Percentiles rank a stretch among this genome's conserved stretches.
These are phyloP conservation scores for Seiridium unicorne DNA, from an alignment of 2,329 filamentous ascomycete species.

Conservation along the genomic window DNA sequence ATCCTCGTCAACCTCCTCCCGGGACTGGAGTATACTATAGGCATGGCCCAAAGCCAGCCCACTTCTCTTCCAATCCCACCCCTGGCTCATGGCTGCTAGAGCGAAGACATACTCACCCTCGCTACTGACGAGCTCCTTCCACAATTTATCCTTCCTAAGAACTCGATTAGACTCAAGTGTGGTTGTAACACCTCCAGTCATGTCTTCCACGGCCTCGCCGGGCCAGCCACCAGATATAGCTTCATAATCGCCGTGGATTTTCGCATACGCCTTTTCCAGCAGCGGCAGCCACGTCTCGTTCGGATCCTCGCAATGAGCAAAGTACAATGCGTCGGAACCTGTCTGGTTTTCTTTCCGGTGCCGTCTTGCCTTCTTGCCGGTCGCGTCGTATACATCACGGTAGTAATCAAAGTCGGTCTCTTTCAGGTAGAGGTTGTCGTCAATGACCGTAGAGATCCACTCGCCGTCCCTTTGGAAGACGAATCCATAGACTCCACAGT, in stretches of 20 bases:
- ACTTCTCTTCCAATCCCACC: constrained; percentile 29
- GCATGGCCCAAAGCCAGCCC: constrained; percentile 46
- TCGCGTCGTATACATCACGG: constrained; percentile 33
- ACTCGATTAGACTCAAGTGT: constrained; percentile 56
- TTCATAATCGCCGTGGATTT: constrained; percentile 70
- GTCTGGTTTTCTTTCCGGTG: constrained; percentile 64
- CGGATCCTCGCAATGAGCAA: constrained; percentile 64
- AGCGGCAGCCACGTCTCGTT: constrained; percentile 76
- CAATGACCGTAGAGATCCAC: constrained; percentile 70
- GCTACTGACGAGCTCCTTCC: constrained; percentile 64
- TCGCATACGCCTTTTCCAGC: constrained; percentile 75
- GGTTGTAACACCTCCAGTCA: constrained; percentile 56
- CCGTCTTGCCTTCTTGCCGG: constrained; percentile 54
- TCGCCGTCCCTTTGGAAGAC: constrained; percentile 71
- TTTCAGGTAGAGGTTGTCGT: constrained; percentile 67
- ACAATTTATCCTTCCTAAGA: constrained; percentile 67
- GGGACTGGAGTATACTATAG: constrained; percentile 48
- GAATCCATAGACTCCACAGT: constrained; percentile 70
- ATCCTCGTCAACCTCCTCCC: constrained; percentile 41
- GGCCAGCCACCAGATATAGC: constrained; percentile 67
- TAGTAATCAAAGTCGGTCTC: constrained; percentile 51
- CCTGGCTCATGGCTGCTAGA: constrained; percentile 29
- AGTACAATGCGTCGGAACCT: constrained; percentile 67
- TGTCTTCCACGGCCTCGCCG: constrained; percentile 42
- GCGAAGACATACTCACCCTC: constrained; percentile 67